Conservation (phyloP, 2,329 filamentous ascomycete species). For the Diaporthe eres region DNA sequence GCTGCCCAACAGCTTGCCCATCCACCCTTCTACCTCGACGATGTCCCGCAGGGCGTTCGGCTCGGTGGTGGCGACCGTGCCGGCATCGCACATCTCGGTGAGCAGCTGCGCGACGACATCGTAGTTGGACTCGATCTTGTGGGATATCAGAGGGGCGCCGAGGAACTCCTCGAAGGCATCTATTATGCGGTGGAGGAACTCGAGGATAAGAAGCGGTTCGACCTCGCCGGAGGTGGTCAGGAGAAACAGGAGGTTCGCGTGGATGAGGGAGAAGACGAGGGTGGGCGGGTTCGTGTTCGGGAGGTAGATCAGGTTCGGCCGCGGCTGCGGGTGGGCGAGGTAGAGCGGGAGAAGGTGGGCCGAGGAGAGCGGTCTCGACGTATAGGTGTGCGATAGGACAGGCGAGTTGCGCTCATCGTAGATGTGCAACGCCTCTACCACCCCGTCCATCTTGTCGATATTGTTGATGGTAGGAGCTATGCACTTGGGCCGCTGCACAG, state of each 20-base stretch:
- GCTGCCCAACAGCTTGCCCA: conserved; percentile 89
- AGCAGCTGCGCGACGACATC: conserved; percentile 94
- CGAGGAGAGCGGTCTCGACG: conserved; percentile 83
- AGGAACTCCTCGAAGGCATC: conserved; percentile 96
- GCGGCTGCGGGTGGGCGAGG: conserved; percentile 83
- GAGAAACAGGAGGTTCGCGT: conserved; percentile 89
- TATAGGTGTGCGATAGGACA: conserved; percentile 91
- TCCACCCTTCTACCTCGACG: conserved; percentile 90
- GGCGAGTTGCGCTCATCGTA: conserved; percentile 94
- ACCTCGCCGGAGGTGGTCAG: conserved; percentile 88
- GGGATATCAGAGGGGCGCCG: conserved; percentile 85
- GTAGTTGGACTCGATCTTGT: conserved; percentile 90
- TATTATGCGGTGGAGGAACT: conserved; percentile 93
- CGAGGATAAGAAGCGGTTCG: conserved; percentile 89
- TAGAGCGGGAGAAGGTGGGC: conserved; percentile 86
- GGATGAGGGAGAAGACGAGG: conserved; percentile 88
- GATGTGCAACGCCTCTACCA: conserved; percentile 96
- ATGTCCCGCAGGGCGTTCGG: conserved; percentile 92
- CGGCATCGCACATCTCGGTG: conserved; percentile 96
- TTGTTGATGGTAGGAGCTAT: neutral
- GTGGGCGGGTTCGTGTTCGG: conserved; percentile 87
- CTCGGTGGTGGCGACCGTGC: conserved; percentile 90
- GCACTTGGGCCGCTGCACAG: neutral
- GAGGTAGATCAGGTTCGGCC: conserved; percentile 89
- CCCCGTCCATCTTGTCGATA: conserved; percentile 75